Base-by-base conservation (phyloP, 352 stramenopile genomes). In the Thalassiosira livingstoniorum region DNA sequence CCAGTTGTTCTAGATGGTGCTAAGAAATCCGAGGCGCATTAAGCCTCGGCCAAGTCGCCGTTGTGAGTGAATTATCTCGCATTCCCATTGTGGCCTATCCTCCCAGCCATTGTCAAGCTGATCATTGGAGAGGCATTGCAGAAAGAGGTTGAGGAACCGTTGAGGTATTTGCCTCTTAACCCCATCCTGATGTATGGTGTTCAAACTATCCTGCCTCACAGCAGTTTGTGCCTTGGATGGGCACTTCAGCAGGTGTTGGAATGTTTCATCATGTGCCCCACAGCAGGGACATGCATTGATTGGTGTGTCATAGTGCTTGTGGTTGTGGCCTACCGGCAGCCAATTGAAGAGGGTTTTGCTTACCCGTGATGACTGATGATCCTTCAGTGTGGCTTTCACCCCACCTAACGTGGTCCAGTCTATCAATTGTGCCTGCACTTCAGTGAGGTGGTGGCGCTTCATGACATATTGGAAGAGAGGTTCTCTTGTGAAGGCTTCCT, bases 261-360 rank as follows among this genome's bases (percentile, higher is more conserved):
- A 54, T 1, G 67, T 75, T 45, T 66, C 54, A 32, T 75, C 67
- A 0, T 2, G 21, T 2, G 1, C n/a, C 21, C 67, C 51, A 25
- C 67, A 75, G 23, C 67, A 75, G 64, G 67, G 67, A 23, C 67
- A 75, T 39, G 25, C 61, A 31, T 66, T 4, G 0, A 35, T 66
- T 23, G 18, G 29, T 18, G 61, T 31, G 27, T 66, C 61, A 25
- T 35, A 75, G 7, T 75, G 64, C 2, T 64, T n/a, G n/a, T 34
- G 55, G 23, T 75, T 75, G 53, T 65, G 67, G 2, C 67, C 67
- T 21, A 66, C 67, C 1, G 51, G 51, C 0, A 75, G 29, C 67
- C 67, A 75, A 15, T 53, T 13, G 42, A 34, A 75, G 51, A 75
- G 64, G 31, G 66, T 75, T 35, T 75, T 75, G 32, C 51, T 75